phyloP scores from a whole-genome alignment of 2,329 filamentous ascomycete genomes.

The Zarea fungicola region DNA sequence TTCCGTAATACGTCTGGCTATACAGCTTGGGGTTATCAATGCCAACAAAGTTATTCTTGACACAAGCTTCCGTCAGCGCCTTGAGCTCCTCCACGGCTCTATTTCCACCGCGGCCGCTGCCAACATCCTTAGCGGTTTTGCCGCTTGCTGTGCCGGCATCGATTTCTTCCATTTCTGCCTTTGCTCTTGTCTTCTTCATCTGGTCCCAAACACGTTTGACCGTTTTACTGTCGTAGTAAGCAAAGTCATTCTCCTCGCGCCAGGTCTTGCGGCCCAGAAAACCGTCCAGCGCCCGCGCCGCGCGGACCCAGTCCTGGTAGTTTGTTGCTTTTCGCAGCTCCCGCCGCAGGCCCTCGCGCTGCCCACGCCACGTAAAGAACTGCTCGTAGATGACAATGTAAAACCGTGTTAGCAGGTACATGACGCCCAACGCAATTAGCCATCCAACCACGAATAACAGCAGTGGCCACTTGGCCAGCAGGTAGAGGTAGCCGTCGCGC shows the following conservation, averaged over 20 bases:
- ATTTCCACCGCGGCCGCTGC: conserved; percentile 31
- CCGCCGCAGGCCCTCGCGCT: conserved; percentile 63
- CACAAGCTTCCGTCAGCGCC: conserved; percentile 76
- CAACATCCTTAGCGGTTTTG: conserved; percentile 23
- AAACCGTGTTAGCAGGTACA: conserved; percentile 74
- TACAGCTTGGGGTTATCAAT: conserved; percentile 93
- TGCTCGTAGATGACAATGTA: conserved; percentile 95
- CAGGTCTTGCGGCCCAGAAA: conserved; percentile 77
- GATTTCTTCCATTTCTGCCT: conserved; percentile 47
- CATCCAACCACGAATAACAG: conserved; percentile 74
- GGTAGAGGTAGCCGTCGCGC: conserved; percentile 86
- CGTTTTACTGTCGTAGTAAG: conserved; percentile 85
- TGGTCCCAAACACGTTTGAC: conserved; percentile 72
- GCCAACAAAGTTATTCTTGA: conserved; percentile 96
- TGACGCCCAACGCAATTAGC: conserved; percentile 64
- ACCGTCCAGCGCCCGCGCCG: conserved; percentile 71
- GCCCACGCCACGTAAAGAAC: conserved; percentile 82
- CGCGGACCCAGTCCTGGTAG: conserved; percentile 78
- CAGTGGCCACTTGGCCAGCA: conserved; percentile 86
- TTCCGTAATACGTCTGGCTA: conserved; percentile 94
- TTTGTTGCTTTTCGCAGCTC: conserved; percentile 66
- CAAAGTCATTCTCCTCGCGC: conserved; percentile 72
- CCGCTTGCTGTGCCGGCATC: not conserved
- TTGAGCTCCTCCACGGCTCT: conserved; percentile 70
- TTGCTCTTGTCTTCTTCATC: conserved; percentile 58